Percentiles rank a stretch among this genome's conserved stretches.
These are phyloP conservation scores for Rhizopogon vesiculosus DNA, from an alignment of 768 basidiomycete species.

Conservation along the genomic window DNA sequence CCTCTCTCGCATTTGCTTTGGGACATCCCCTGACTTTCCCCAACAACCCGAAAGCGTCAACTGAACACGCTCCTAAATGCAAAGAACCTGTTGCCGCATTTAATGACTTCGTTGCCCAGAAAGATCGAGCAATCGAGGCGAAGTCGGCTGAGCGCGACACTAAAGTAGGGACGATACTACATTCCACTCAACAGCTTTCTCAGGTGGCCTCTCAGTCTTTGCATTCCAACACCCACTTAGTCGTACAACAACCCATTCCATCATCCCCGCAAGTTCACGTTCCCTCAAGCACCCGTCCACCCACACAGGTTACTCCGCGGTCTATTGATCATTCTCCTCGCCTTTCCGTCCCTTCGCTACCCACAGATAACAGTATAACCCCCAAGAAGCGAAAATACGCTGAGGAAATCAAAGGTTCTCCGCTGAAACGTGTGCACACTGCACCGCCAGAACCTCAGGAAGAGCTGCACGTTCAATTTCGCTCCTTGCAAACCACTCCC, in stretches of 20 bases:
- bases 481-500: background rate
- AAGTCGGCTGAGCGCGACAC: conserved; percentile 18
- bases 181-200: conserved; percentile 13
- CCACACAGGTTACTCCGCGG: conserved; percentile 22
- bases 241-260: background rate
- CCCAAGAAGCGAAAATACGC: conserved; percentile 70
- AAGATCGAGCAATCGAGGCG: conserved; percentile 36
- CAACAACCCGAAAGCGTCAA: conserved; percentile 6
- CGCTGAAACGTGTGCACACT: conserved; percentile 51
- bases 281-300: background rate
- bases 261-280: background rate
- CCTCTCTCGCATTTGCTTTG: conserved; percentile 72
- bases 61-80: conserved; percentile 35
- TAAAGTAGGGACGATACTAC: conserved; percentile 11
- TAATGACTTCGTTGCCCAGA: conserved; percentile 59
- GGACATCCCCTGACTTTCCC: conserved; percentile 36
- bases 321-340: conserved; percentile 38
- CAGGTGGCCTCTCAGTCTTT: conserved; percentile 11
- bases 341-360: conserved; percentile 43
- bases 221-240: background rate
- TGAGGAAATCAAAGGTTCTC: conserved; percentile 57
- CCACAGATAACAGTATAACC: conserved; percentile 33
- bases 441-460: background rate
- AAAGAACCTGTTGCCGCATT: conserved; percentile 64
- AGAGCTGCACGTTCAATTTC: background rate